These are phyloP conservation scores for Orbilia blumenaviensis DNA, from an alignment of 2,329 filamentous ascomycete genomes.

Conservation along the genomic window DNA sequence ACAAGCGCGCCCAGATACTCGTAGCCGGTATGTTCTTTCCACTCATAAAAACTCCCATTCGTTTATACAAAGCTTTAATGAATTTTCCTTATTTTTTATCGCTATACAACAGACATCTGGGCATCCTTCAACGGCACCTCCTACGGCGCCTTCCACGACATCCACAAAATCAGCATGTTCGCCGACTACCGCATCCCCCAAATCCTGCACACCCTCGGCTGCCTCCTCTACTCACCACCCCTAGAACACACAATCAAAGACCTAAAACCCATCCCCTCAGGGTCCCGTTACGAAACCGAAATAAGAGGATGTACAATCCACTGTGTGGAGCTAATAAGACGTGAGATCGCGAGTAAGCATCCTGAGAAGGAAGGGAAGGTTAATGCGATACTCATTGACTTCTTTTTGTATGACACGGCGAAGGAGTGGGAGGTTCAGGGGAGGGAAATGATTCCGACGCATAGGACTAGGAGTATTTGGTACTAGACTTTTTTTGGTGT, in stretches of 20 bases:
- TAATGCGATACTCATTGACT: conserved; percentile 95
- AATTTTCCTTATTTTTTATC: neutral
- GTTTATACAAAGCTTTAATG: neutral
- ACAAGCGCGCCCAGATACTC: conserved; percentile 95
- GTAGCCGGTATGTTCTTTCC: conserved; percentile 68
- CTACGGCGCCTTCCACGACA: conserved; percentile 85
- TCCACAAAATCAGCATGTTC: conserved; percentile 97
- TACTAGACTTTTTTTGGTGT: conserved; percentile 67
- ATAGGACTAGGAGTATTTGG: conserved; percentile 93
- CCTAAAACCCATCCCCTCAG: conserved; percentile 73
- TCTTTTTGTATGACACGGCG: conserved; percentile 94
- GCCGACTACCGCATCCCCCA: conserved; percentile 97
- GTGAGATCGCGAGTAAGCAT: conserved; percentile 78
- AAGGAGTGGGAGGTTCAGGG: conserved; percentile 78
- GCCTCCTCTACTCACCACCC: conserved; percentile 82
- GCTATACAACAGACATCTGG: conserved; percentile 77
- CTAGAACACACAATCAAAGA: conserved; percentile 75
- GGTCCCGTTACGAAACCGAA: conserved; percentile 83
- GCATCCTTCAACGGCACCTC: conserved; percentile 86
- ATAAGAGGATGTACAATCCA: conserved; percentile 93
- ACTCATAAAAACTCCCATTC: too few species aligned
- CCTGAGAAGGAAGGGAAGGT: conserved; percentile 72
- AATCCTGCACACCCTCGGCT: conserved; percentile 83
- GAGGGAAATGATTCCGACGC: conserved; percentile 75
- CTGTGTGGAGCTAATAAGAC: conserved; percentile 87